phyloP scores from a whole-genome alignment of 108 stramenopile genomes.

The Hondaea fermentalgiana region DNA sequence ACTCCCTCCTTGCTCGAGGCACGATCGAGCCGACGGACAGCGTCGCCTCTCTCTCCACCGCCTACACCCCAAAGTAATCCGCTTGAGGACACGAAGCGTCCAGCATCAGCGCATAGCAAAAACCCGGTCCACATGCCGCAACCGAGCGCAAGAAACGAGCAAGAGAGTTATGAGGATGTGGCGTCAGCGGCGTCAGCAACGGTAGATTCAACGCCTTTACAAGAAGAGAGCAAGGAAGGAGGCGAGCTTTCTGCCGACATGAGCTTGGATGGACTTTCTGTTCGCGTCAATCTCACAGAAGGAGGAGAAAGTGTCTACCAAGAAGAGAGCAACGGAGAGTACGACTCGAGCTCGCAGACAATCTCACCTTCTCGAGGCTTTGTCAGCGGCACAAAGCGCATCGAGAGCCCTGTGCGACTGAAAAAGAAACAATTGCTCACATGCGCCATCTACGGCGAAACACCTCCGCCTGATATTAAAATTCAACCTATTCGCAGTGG shows the following conservation, averaged over 20 bases:
- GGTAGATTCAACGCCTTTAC: no score
- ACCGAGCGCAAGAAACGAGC: no score
- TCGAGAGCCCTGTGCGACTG: neutral
- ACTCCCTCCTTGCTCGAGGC: no score
- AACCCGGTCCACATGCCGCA: no score
- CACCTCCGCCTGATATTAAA: neutral
- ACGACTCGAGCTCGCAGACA: neutral
- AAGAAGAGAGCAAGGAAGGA: neutral
- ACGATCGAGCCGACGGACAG: no score
- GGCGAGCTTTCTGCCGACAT: neutral
- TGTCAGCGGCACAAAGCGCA: neutral
- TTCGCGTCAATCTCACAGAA: neutral
- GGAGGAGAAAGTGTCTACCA: neutral
- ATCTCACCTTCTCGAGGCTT: neutral
- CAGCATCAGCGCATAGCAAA: no score
- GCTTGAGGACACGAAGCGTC: no score
- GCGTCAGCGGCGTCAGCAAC: no score
- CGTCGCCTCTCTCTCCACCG: no score
- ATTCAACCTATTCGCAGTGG: neutral
- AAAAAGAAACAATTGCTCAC: neutral
- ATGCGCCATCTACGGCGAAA: neutral
- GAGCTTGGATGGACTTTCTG: neutral
- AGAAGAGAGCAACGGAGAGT: neutral
- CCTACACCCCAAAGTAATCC: no score
- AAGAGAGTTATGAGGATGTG: no score